phyloP scores from a whole-genome alignment of 1,284 basidiomycete genomes.

The Ceratobasidium sp. region DNA sequence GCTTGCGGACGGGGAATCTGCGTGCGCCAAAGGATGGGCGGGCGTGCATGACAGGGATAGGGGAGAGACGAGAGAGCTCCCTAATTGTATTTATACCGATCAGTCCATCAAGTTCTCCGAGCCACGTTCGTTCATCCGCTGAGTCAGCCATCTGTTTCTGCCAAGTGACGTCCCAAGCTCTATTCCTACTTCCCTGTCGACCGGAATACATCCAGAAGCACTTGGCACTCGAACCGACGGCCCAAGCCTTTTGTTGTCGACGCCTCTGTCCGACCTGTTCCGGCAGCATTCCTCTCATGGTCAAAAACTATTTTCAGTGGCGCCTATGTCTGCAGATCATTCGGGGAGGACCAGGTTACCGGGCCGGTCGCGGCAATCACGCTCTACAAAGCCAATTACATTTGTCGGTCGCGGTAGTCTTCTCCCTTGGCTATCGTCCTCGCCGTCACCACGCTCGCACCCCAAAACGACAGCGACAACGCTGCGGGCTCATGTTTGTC shows the following conservation, averaged over 20 bases:
- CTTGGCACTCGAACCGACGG: background rate
- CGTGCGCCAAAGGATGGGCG: constrained; percentile 30
- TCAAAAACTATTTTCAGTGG: background rate
- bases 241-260: background rate
- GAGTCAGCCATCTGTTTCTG: background rate
- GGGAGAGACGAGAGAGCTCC: background rate
- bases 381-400: background rate
- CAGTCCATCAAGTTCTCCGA: background rate
- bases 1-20: constrained; percentile 6
- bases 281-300: no score
- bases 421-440: background rate
- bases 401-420: background rate
- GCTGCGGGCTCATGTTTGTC: background rate
- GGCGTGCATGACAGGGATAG: constrained; percentile 18
- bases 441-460: constrained; percentile 1
- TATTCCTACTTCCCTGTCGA: background rate
- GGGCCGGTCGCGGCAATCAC: background rate
- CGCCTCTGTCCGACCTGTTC: background rate
- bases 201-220: background rate
- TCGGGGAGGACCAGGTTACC: background rate
- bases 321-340: background rate
- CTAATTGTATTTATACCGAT: constrained; percentile 10
- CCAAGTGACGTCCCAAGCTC: background rate
- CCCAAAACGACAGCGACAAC: background rate
- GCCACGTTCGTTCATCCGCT: constrained; percentile 21